These are phyloP conservation scores for Paracoccidioides lutzii DNA, from an alignment of 2,329 filamentous ascomycete genomes.

Conservation along the genomic window DNA sequence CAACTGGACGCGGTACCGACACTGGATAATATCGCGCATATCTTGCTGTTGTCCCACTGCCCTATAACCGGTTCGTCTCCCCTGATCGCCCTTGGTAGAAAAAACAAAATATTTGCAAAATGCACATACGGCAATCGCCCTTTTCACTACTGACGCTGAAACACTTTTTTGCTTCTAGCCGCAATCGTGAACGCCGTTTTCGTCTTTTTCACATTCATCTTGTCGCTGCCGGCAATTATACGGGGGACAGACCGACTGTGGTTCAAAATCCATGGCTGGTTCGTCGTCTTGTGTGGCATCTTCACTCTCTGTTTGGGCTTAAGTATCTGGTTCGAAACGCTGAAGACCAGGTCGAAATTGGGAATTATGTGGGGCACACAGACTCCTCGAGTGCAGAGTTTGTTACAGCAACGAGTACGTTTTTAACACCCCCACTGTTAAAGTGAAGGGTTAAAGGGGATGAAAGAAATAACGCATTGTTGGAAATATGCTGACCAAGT, in stretches of 20 bases:
- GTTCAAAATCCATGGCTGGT: constrained; percentile 56
- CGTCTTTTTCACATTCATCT: constrained; percentile 56
- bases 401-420: constrained; percentile 58
- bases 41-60: constrained; percentile 40
- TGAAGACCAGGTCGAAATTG: constrained; percentile 54
- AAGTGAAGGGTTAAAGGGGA: not conserved
- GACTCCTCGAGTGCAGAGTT: constrained; percentile 44
- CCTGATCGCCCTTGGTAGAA: not conserved
- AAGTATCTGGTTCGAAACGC: constrained; percentile 59
- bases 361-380: constrained; percentile 48
- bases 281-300: constrained; percentile 48
- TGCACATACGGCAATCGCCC: not conserved
- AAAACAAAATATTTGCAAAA: not conserved
- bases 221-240: constrained; percentile 59
- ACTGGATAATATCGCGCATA: constrained; percentile 37
- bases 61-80: constrained; percentile 39
- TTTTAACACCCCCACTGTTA: not conserved
- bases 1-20: constrained; percentile 32
- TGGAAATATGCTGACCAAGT: not conserved
- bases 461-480: not conserved
- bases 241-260: constrained; percentile 53
- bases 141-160: not conserved
- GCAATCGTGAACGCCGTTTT: constrained; percentile 60
- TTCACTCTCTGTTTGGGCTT: constrained; percentile 56
- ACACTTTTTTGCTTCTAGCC: constrained; percentile 29